These are phyloP conservation scores for Hericium alpestre DNA, from an alignment of 768 basidiomycete genomes.

Conservation along the genomic window DNA sequence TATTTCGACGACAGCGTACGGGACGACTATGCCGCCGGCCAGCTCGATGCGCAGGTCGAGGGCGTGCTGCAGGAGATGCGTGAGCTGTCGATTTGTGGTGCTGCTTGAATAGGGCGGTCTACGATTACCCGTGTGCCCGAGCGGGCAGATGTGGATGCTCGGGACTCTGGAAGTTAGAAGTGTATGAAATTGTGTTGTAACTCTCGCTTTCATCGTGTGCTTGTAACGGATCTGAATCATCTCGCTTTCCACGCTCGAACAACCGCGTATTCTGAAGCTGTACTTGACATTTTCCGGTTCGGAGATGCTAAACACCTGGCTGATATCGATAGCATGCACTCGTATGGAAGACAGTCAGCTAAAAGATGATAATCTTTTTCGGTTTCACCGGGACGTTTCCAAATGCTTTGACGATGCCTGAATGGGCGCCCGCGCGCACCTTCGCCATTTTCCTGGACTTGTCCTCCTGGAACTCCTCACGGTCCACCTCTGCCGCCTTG, in stretches of 20 bases:
- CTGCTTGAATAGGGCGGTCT: not conserved
- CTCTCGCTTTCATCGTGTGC: too few species aligned
- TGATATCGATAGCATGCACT: too few species aligned
- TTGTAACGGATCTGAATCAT: too few species aligned
- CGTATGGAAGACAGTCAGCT: conserved; percentile 2
- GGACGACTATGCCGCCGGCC: conserved; percentile 95
- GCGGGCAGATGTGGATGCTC: too few species aligned
- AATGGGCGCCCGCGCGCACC: conserved; percentile 33
- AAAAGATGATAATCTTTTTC: conserved; percentile 44
- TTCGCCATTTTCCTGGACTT: conserved; percentile 31
- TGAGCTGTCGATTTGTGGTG: conserved; percentile 89
- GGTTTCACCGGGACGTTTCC: conserved; percentile 8
- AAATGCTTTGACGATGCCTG: conserved; percentile 25
- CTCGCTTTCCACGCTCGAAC: too few species aligned
- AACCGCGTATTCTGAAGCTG: too few species aligned
- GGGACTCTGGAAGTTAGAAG: too few species aligned
- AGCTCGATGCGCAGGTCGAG: conserved; percentile 96
- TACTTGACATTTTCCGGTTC: too few species aligned
- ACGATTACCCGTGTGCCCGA: too few species aligned
- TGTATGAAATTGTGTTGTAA: too few species aligned
- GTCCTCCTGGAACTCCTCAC: conserved; percentile 41
- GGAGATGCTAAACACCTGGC: too few species aligned
- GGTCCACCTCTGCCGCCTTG: conserved; percentile 46
- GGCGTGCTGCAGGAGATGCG: conserved; percentile 95
- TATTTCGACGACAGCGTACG: conserved; percentile 85